These are phyloP conservation scores for Geotrichum siamense DNA, from an alignment of 1,139 yeast species.

Conservation along the genomic window DNA sequence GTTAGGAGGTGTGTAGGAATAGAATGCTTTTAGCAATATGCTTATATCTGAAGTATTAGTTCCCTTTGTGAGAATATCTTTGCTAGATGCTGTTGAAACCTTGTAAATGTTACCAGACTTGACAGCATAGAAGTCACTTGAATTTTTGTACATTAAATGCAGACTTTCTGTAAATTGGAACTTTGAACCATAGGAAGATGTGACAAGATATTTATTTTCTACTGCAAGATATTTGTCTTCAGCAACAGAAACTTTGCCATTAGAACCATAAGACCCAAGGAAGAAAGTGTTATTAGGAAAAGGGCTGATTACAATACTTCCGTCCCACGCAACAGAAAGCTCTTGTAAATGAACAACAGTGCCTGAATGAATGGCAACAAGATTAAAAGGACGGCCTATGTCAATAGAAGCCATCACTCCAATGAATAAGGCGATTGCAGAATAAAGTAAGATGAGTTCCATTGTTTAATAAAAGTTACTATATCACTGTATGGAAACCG, in stretches of 20 bases:
- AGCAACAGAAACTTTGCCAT: constrained; percentile 4
- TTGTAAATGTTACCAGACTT: not conserved
- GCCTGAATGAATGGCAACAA: constrained; percentile 11
- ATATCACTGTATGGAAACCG: too few relatives aligned
- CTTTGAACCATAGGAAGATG: not conserved
- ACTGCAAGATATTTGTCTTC: constrained; percentile 7
- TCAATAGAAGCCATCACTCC: constrained; percentile 5
- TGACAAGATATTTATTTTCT: not conserved
- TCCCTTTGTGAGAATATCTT: not conserved
- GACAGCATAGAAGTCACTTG: constrained; percentile 3
- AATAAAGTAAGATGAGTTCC: too few relatives aligned
- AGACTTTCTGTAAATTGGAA: not conserved
- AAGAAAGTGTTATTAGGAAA: not conserved
- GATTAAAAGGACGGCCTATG: constrained; percentile 9
- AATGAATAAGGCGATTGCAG: too few relatives aligned
- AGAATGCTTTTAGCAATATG: constrained; percentile 3
- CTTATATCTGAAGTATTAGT: not conserved
- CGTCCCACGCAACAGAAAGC: constrained; percentile 2
- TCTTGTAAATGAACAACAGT: constrained; percentile 7
- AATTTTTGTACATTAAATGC: not conserved
- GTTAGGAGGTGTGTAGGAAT: not conserved
- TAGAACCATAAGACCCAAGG: constrained; percentile 1
- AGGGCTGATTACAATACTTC: constrained; percentile 1
- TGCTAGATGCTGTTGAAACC: not conserved
- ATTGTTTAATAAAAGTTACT: too few relatives aligned